Base-by-base conservation (phyloP, 202 grass and related monocot species). In the Saccharum hybrid region DNA sequence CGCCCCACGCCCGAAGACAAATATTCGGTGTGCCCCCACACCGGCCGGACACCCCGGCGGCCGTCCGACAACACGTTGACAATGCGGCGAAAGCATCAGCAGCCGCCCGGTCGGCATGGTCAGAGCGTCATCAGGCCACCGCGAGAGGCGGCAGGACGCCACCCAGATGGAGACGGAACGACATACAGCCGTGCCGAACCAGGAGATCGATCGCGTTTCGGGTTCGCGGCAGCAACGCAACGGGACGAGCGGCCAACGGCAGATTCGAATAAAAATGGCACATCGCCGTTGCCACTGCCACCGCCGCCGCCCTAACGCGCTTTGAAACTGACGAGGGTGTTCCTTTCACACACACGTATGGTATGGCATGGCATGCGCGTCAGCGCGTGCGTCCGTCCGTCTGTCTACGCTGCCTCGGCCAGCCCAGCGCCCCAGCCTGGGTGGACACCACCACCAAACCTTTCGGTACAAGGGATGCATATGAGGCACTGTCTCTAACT, bases 281-380 rank as follows among this genome's bases (percentile, higher is more conserved):
- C 10, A 10, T 40, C 43, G 22, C 43, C 33, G 19, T 2, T 22
- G 54, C 54, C 34, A 13, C 21, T 12, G 40, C 59, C 52, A 15
- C 46, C 45, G 15, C 14, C 22, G 14, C 46, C 14, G 46, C 5
- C 34, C 34, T 36, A 10, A 82, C 88, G 73, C 66, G 83, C 9
- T 89, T 86, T 82, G 83, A 82, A 68, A 36, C 72, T n/a, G 72
- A 81, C 13, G 54, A 78, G 4, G 37, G 65, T 40, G 36, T 40
- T 68, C 19, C 66, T 68, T 68, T 68, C 66, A 40, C 34, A 68
- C 66, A 41, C 66, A 5, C 1, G 15, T 51, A 51, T 14, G 14
- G 46, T 16, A 49, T 49, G 45, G 11, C 11, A 48, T 43, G 42
- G 3, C 5, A 7, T 6, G 49, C 15, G 49, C 15, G 11, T 15